Evolutionary conservation across 495 filamentous ascomycete species (phyloP), one percentile per base, ranked within the genome.

Genomic region (Echria macrotheca): DNA sequence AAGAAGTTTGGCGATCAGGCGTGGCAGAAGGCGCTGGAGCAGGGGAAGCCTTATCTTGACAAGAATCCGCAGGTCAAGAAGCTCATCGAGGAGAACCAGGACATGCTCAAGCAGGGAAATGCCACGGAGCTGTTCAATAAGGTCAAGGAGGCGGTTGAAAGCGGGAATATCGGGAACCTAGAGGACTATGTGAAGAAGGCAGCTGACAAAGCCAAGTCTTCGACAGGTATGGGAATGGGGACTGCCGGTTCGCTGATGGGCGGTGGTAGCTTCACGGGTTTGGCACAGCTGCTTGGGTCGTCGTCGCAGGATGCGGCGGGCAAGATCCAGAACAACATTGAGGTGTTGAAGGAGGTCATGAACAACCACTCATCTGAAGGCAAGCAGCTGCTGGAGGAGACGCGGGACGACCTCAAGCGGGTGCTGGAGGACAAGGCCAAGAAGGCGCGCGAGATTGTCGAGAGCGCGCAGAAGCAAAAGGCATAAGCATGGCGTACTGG

Each of bases 1-100:
- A 68, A 74, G 50, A 74, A 82, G 57, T 51, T 85, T 1, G 80
- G 81, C 15, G 76, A 85, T 32, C 71, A 83, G 60, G 75, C 77
- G 1, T 87, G 77, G 76, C 66, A 82, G 54, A 78, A 82, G 65
- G 82, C 76, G 0, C 54, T 80, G 44, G 74, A 85, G 54, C 69
- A 84, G 56, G 75, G 74, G 7, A 74, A 80, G 60, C 76, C 79
- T 2, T 77, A 75, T 22, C 72, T 86, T 2, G 82, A 86, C 42
- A 83, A 85, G 71, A 81, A 70, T 53, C 83, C 83, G 5, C 59
- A 80, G 65, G 65, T 84, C 50, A 85, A 83, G 70, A 56, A 83
- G 59, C 48, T 86, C 28, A 57, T 86, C 6, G 78, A 80, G 60
- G 61, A 80, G 39, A 85, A 87, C 58, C 70, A 65, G 12, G 76